phyloP scores from a whole-genome alignment of 179 eudicot genomes.

The Silene vulgaris region DNA sequence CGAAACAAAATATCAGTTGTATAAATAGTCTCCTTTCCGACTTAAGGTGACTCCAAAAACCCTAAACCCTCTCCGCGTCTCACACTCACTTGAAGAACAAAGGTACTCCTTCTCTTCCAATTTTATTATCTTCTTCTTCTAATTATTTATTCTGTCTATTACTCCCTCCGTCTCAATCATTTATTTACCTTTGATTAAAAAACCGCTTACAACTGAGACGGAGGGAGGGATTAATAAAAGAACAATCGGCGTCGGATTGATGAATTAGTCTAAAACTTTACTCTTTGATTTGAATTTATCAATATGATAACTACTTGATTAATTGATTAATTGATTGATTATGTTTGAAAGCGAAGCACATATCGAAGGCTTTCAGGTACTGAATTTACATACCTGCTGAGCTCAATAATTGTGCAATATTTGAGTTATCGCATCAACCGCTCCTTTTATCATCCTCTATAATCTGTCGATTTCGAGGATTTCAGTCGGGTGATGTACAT shows the following conservation, averaged over 20 bases:
- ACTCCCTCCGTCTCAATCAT: no score
- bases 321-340: background rate
- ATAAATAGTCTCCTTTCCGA: background rate
- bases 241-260: background rate
- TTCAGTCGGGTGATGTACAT: conserved; percentile 11
- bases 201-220: background rate
- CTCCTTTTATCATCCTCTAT: background rate
- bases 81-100: background rate
- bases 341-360: conserved; percentile 25
- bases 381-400: conserved; percentile 23
- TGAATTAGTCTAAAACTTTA: background rate
- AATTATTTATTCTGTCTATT: no score
- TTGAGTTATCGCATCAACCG: background rate
- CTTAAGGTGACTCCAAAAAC: conserved; percentile 15
- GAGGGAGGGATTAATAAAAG: background rate
- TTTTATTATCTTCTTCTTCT: background rate
- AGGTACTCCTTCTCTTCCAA: background rate
- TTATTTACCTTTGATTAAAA: background rate
- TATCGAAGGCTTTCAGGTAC: conserved; percentile 38
- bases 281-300: background rate
- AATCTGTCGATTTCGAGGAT: conserved; percentile 6
- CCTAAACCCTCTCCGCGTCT: conserved; percentile 22
- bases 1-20: background rate
- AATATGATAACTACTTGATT: background rate
- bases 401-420: conserved; percentile 42